These are phyloP conservation scores for Lycium ferocissimum DNA, from an alignment of 257 asterid species.

Conservation along the genomic window DNA sequence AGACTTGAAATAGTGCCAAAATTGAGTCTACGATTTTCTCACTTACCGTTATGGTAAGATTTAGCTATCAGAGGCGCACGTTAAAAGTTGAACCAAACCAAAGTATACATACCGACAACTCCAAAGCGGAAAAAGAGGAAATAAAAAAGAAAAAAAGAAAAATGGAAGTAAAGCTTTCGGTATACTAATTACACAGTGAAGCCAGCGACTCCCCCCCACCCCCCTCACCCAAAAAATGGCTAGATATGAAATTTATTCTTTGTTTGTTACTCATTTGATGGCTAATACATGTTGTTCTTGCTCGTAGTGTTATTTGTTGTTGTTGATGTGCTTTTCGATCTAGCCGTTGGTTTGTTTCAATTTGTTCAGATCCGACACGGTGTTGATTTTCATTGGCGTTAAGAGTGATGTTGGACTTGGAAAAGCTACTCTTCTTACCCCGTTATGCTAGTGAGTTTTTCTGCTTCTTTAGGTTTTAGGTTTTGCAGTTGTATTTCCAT, in stretches of 20 bases:
- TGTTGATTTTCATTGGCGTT: constrained; percentile 44
- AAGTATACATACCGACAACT: constrained; percentile 37
- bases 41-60: constrained; percentile 39
- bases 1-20: too few species aligned
- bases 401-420: constrained; percentile 48
- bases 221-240: constrained; percentile 13
- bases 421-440: constrained; percentile 38
- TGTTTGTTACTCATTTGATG: constrained; percentile 34
- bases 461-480: background rate
- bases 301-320: constrained; percentile 33
- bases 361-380: constrained; percentile 53
- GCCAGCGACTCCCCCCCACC: constrained; percentile 26
- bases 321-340: constrained; percentile 28
- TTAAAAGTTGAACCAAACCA: constrained; percentile 33
- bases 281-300: constrained; percentile 39
- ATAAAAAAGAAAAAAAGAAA: background rate
- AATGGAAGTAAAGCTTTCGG: background rate
- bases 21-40: constrained; percentile 5
- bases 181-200: constrained; percentile 50
- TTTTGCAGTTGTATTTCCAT: background rate
- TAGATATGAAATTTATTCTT: constrained; percentile 22
- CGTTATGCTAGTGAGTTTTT: constrained; percentile 50
- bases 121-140: constrained; percentile 32
- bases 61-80: constrained; percentile 60
- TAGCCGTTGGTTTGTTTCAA: constrained; percentile 33